Conservation (phyloP, 2,329 filamentous ascomycete species). For the Neocatenulostroma microsporum region DNA sequence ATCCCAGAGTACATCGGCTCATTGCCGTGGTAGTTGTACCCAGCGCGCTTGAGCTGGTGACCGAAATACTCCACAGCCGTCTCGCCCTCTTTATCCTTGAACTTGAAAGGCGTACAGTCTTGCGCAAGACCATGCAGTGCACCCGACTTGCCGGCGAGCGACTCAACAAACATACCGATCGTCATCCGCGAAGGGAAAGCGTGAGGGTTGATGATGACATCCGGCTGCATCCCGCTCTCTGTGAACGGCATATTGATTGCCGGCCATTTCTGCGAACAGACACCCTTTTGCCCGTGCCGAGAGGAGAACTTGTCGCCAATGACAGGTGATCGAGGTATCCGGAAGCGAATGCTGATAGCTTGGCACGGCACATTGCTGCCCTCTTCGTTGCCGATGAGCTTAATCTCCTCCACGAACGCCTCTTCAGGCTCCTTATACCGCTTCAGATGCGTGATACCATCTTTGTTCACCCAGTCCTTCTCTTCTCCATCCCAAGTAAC, state of each 20-base stretch:
- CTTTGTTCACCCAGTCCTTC: slow-evolving; percentile 73
- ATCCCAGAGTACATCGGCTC: slow-evolving; percentile 98
- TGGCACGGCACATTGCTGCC: slow-evolving; percentile 80
- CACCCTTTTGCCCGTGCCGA: slow-evolving; percentile 96
- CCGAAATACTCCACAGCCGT: slow-evolving; percentile 93
- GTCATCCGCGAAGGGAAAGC: slow-evolving; percentile 99
- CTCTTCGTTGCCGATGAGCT: slow-evolving; percentile 76
- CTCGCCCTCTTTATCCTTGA: slow-evolving; percentile 68
- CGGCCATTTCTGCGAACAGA: slow-evolving; percentile 93
- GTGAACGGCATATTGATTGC: slow-evolving; percentile 91
- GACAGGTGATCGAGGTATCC: slow-evolving; percentile 78
- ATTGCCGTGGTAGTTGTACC: slow-evolving; percentile 97
- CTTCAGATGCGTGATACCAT: slow-evolving; percentile 77
- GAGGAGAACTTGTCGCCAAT: slow-evolving; percentile 99
- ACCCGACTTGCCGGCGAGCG: slow-evolving; percentile 87
- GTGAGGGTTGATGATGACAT: slow-evolving; percentile 98
- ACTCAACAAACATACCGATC: slow-evolving; percentile 99
- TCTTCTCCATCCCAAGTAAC: slow-evolving; percentile 67
- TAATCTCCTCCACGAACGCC: slow-evolving; percentile 86
- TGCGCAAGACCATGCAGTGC: slow-evolving; percentile 92
- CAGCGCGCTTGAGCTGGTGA: slow-evolving; percentile 90
- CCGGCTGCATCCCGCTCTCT: slow-evolving; percentile 91
- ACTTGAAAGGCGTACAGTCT: slow-evolving; percentile 91
- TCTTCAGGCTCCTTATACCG: slow-evolving; percentile 91
- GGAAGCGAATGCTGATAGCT: slow-evolving; percentile 84